Evolutionary conservation across 345 rosid genomes (phyloP).

Genomic region (Geranium rotundifolium): DNA sequence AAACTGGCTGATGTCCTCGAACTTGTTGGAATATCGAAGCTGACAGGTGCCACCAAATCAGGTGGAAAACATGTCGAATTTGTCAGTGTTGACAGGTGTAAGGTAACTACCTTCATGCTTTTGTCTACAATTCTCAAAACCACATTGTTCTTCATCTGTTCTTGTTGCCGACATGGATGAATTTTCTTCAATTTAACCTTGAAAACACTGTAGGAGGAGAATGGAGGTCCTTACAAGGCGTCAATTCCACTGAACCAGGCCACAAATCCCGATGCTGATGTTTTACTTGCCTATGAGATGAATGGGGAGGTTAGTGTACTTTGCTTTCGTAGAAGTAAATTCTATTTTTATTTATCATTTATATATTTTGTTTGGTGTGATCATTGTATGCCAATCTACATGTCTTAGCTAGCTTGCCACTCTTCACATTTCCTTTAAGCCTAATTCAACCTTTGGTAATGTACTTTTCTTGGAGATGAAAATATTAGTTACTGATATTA

Average conservation of each 20-base stretch:
- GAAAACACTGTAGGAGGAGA: constrained; percentile 62
- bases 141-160: background rate
- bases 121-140: background rate
- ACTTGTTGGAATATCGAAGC: constrained; percentile 65
- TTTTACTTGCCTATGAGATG: constrained; percentile 95
- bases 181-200: background rate
- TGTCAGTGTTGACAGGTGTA: constrained; percentile 89
- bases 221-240: constrained; percentile 97
- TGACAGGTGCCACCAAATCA: constrained; percentile 31
- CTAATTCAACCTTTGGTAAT: too few species aligned
- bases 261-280: constrained; percentile 87
- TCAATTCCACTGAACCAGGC: constrained; percentile 83
- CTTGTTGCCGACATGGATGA: background rate
- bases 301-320: constrained; percentile 68
- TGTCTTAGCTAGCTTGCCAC: background rate
- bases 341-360: background rate
- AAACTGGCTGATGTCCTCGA: constrained; percentile 78
- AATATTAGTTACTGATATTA: background rate
- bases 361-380: constrained; percentile 1
- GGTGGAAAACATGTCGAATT: constrained; percentile 92
- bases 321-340: background rate
- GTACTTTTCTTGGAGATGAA: too few species aligned
- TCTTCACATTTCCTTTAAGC: too few species aligned
- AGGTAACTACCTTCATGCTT: constrained; percentile 32
- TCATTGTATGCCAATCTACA: background rate